Evolutionary conservation across 2,329 filamentous ascomycete species (phyloP).

Genomic region (Gaeumannomyces tritici): DNA sequence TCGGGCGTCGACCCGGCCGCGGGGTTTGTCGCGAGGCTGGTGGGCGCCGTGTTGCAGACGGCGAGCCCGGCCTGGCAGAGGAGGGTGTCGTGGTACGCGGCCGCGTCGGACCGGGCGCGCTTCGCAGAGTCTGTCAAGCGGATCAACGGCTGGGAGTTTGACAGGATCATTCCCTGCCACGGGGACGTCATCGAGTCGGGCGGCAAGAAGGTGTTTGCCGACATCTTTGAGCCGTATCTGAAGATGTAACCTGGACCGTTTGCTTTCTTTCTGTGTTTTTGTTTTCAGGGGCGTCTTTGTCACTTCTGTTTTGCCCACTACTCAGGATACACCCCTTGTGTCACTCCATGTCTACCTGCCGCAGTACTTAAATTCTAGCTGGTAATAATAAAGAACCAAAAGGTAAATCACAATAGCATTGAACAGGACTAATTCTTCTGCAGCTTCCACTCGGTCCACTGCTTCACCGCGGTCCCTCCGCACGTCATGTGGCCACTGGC

Average conservation of each 20-base stretch:
- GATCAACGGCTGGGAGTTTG: background rate
- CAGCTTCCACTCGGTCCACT: too few species aligned
- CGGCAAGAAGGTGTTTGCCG: background rate
- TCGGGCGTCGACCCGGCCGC: background rate
- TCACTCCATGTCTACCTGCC: too few species aligned
- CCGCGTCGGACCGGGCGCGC: background rate
- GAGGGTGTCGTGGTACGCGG: background rate
- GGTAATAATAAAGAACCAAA: too few species aligned
- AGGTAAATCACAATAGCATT: too few species aligned
- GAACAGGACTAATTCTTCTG: too few species aligned
- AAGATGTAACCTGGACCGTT: background rate
- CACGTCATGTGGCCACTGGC: background rate
- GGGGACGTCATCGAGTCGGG: background rate
- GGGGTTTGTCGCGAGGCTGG: background rate
- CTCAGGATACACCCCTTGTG: too few species aligned
- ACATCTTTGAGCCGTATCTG: background rate
- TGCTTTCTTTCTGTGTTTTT: background rate
- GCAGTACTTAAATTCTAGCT: too few species aligned
- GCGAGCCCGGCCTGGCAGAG: background rate
- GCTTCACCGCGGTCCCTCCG: too few species aligned
- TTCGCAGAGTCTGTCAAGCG: background rate
- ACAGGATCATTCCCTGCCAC: background rate
- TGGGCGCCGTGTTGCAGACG: background rate
- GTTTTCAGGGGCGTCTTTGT: background rate
- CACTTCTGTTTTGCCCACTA: background rate